Conservation (phyloP, 352 stramenopile genomes). For the Blastocystis sp. region DNA sequence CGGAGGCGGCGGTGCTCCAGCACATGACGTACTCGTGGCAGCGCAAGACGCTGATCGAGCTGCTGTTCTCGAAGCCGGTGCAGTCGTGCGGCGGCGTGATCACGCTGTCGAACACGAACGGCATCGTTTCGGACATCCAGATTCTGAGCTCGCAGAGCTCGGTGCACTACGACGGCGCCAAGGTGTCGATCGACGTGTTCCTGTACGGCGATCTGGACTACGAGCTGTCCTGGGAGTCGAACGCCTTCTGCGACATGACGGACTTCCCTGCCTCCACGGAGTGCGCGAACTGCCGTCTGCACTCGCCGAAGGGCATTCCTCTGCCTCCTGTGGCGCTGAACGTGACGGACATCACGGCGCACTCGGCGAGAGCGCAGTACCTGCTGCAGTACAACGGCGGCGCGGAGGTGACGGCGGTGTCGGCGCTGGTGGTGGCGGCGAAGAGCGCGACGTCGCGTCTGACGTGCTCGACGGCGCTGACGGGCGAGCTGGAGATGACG, state of each 20-base stretch:
- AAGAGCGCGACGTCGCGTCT: background rate
- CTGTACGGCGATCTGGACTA: background rate
- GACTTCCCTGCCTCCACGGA: background rate
- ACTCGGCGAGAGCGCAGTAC: background rate
- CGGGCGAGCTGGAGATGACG: background rate
- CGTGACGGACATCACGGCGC: background rate
- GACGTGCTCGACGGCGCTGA: background rate
- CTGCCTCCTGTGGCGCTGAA: background rate
- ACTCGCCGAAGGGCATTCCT: background rate
- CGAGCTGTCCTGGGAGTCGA: background rate
- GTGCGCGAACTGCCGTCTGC: background rate
- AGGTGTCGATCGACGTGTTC: background rate
- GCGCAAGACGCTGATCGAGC: background rate
- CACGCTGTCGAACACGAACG: background rate
- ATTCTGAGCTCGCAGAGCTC: background rate
- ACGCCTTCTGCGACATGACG: slow-evolving; percentile 32
- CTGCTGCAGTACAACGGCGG: background rate
- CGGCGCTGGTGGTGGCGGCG: background rate
- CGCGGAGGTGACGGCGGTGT: background rate
- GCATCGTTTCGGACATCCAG: background rate
- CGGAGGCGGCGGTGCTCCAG: background rate
- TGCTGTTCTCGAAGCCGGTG: slow-evolving; percentile 24
- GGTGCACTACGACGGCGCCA: background rate
- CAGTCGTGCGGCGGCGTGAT: slow-evolving; percentile 6
- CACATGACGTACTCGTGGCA: background rate